Evolutionary conservation across 2,329 filamentous ascomycete species (phyloP).

Genomic region (Clarireedia paspali): DNA sequence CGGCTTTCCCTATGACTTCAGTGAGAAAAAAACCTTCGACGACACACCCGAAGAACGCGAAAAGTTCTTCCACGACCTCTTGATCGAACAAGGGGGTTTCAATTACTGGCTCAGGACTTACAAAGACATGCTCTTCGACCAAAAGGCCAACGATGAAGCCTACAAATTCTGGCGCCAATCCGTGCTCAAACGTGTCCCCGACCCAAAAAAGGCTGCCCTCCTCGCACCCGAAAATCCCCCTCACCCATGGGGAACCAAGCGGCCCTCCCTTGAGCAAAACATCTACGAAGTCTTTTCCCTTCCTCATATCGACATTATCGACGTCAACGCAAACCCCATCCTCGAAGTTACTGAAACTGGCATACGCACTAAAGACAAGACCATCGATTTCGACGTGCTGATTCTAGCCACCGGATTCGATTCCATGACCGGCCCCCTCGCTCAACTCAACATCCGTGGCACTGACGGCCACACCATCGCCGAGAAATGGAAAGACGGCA

Average conservation of each 20-base stretch:
- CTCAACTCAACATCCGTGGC: slow-evolving; percentile 28
- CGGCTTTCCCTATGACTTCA: slow-evolving; percentile 28
- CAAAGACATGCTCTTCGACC: slow-evolving; percentile 25
- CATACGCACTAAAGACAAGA: slow-evolving; percentile 27
- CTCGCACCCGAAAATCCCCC: slow-evolving; percentile 39
- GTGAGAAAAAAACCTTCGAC: slow-evolving; percentile 27
- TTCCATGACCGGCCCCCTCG: slow-evolving; percentile 29
- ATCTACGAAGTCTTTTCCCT: slow-evolving; percentile 44
- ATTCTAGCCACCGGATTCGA: slow-evolving; percentile 34
- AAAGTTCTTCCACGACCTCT: slow-evolving; percentile 29
- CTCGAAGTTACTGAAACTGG: slow-evolving; percentile 32
- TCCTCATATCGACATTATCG: slow-evolving; percentile 38
- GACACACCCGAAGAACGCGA: slow-evolving; percentile 30
- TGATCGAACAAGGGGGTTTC: slow-evolving; percentile 28
- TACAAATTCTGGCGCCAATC: slow-evolving; percentile 12
- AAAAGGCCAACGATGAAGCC: slow-evolving; percentile 22
- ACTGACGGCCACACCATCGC: slow-evolving; percentile 24
- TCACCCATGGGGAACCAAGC: slow-evolving; percentile 40
- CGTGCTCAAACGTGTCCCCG: neutral
- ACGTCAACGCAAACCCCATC: slow-evolving; percentile 38
- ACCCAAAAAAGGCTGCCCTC: slow-evolving; percentile 32
- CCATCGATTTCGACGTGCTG: slow-evolving; percentile 27
- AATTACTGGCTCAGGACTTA: slow-evolving; percentile 29
- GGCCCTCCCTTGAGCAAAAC: slow-evolving; percentile 37
- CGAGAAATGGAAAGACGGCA: slow-evolving; percentile 30